Percentiles rank a stretch among this genome's conserved stretches.
These are phyloP conservation scores for Diaporthe vaccinii DNA, from an alignment of 2,329 filamentous ascomycete species.

Conservation along the genomic window DNA sequence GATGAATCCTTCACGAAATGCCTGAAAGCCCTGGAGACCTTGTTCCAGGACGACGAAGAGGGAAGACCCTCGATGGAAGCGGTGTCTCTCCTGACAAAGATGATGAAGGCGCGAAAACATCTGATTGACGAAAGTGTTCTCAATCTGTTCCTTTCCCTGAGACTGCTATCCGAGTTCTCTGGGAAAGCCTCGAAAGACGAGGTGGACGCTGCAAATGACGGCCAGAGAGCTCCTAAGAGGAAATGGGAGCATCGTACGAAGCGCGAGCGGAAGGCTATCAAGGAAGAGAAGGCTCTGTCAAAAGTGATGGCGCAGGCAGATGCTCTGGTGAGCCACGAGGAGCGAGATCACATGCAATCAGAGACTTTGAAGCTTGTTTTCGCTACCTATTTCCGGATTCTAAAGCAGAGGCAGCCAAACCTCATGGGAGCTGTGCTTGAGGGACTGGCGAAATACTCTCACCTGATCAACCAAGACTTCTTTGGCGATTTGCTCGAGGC, in stretches of 20 bases:
- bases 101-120: conserved; percentile 93
- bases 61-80: conserved; percentile 90
- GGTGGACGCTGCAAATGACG: conserved; percentile 67
- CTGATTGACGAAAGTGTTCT: conserved; percentile 86
- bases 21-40: conserved; percentile 80
- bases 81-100: conserved; percentile 86
- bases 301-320: conserved; percentile 96
- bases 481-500: conserved; percentile 97
- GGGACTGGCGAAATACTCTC: conserved; percentile 92
- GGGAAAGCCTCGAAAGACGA: conserved; percentile 84
- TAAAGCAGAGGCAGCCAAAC: conserved; percentile 84
- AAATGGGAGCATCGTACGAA: conserved; percentile 93
- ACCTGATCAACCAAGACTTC: conserved; percentile 99
- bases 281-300: conserved; percentile 88
- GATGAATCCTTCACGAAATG: conserved; percentile 85
- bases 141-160: conserved; percentile 91
- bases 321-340: conserved; percentile 90
- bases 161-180: conserved; percentile 88
- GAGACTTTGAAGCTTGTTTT: conserved; percentile 98
- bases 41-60: conserved; percentile 91
- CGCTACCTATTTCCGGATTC: conserved; percentile 91
- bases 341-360: conserved; percentile 92
- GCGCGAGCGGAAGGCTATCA: conserved; percentile 83
- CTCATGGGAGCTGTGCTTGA: conserved; percentile 98
- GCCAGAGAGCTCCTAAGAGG: conserved; percentile 74